Percentiles rank a stretch among this genome's conserved stretches.
These are phyloP conservation scores for Sechiopsis laciniata DNA, from an alignment of 306 rosid genomes.

Conservation along the genomic window DNA sequence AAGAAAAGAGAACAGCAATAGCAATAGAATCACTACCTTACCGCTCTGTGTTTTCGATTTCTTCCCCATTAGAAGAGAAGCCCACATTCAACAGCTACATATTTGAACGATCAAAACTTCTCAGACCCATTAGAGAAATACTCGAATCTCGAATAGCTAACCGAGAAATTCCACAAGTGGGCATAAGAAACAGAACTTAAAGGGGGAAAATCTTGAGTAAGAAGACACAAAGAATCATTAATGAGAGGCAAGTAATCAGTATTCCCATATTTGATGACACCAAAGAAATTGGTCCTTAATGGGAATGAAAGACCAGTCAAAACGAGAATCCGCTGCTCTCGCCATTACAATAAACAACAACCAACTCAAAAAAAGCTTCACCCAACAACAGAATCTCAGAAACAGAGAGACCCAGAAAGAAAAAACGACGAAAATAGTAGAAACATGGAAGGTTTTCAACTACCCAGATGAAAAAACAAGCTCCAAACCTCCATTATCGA, in stretches of 20 bases:
- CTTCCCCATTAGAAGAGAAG: slow-evolving; percentile 6
- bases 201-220: no score
- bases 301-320: neutral
- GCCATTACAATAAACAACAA: neutral
- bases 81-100: neutral
- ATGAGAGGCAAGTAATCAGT: no score
- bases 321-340: neutral
- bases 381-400: neutral
- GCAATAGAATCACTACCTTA: slow-evolving; percentile 26
- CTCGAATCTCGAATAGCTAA: neutral
- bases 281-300: neutral
- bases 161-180: no score
- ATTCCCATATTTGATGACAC: no score
- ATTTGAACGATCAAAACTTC: neutral
- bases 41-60: neutral
- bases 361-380: neutral
- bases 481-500: neutral
- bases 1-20: slow-evolving; percentile 36
- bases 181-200: no score
- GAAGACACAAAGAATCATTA: no score
- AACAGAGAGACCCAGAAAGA: slow-evolving; percentile 5
- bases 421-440: neutral
- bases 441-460: no score
- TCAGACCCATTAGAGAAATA: no score
- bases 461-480: neutral